Base-by-base conservation (phyloP, 257 asterid genomes). In the Solanum boliviense region DNA sequence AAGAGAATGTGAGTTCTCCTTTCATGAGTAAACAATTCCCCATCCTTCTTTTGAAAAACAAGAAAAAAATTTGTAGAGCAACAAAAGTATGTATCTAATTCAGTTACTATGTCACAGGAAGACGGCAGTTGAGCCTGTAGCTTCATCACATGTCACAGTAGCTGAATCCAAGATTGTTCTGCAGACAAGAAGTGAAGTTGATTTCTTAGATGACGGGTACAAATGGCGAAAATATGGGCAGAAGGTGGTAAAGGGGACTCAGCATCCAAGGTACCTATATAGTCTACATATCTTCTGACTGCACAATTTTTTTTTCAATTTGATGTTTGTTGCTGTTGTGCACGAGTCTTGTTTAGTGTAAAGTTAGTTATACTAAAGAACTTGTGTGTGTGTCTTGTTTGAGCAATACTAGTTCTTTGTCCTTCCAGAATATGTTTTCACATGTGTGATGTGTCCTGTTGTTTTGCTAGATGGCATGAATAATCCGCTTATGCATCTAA, bases 141-240 rank as follows among this genome's bases (percentile, higher is more conserved):
- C 90, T 89, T 91, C 98, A 39, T 89, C 94, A 4, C 94, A 89
- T 88, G 94, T 91, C 88, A 96, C 98, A 9, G 90, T 95, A 62
- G 93, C 98, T 35, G 98, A 94, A 87, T 90, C 98, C n/a, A 95
- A 94, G 91, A 96, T 96, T 88, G 95, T 96, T 18, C 96, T 96
- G 85, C 99, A 94, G 93, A 95, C 98, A 0, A 93, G 96, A 89
- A 96, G 99, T 89, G 99, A 95, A 88, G 98, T 96, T 90, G 98
- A 94, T 91, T 92, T 95, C 41, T 88, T 96, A 91, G 97, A 95
- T 62, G 99, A 96, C 88, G 98, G 98, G 36, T 96, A 89, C 88
- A 96, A 94, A 91, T 96, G 99, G 99, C 91, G 98, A 86, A 96
- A 96, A 89, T 96, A 96, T 32, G 99, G 99, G 86, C 99, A 96